Evolutionary conservation across 257 asterid species (phyloP).

Genomic region (Solanum ahanhuiri): DNA sequence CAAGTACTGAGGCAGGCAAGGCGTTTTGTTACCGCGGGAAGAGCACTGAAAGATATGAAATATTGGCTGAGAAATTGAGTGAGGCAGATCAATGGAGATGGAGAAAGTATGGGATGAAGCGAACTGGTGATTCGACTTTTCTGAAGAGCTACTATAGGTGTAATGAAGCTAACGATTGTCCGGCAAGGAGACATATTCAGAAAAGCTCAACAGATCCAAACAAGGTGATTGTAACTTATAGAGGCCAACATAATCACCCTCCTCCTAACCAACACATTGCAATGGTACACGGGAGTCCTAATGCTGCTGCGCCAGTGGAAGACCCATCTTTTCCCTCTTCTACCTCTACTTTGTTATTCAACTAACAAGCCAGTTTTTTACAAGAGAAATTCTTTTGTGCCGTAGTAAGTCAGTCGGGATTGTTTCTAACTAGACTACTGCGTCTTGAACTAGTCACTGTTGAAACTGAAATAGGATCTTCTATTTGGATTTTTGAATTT

Average conservation of each 20-base stretch:
- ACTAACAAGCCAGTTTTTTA: not conserved
- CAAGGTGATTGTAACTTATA: constrained; percentile 1
- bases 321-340: not conserved
- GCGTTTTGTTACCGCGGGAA: not conserved
- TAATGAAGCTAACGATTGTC: not conserved
- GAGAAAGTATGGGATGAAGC: constrained; percentile 7
- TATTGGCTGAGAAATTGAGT: not conserved
- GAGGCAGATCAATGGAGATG: constrained; percentile 6
- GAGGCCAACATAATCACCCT: constrained; percentile 1
- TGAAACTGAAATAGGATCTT: not conserved
- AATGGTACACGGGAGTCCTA: not conserved
- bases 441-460: not conserved
- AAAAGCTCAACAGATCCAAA: not conserved
- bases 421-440: not conserved
- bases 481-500: not conserved
- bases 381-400: not conserved
- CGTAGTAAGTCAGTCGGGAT: not conserved
- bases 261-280: not conserved
- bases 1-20: not conserved
- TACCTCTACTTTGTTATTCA: not conserved
- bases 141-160: constrained; percentile 2
- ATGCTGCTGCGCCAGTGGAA: not conserved
- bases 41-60: not conserved
- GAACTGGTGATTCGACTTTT: not conserved
- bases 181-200: constrained; percentile 5